phyloP scores from a whole-genome alignment of 164 flowering plant species.

The Vitis rupestris region DNA sequence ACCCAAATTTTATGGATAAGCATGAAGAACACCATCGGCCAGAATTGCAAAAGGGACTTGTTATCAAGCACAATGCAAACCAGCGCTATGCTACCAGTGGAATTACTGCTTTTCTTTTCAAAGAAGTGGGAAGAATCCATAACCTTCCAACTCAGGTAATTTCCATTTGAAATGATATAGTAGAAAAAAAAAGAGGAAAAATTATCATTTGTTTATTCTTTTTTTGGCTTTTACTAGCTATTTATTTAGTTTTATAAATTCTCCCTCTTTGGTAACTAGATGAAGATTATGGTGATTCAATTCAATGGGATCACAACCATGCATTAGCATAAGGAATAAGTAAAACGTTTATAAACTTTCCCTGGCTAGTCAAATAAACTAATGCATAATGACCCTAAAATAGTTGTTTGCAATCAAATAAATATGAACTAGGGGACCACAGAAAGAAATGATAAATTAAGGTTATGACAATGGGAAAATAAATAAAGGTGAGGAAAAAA shows the following conservation, averaged over 20 bases:
- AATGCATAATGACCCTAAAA: no score
- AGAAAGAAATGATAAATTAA: no score
- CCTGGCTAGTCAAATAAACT: no score
- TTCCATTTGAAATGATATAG: background rate
- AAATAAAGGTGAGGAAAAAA: no score
- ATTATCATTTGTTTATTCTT: background rate
- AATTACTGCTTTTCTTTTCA: slow-evolving; percentile 85
- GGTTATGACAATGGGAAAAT: no score
- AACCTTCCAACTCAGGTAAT: slow-evolving; percentile 87
- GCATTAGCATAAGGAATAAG: background rate
- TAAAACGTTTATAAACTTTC: background rate
- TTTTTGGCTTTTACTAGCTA: background rate
- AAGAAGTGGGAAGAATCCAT: slow-evolving; percentile 71
- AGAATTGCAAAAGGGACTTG: slow-evolving; percentile 82
- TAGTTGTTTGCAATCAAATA: no score
- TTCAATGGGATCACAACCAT: background rate
- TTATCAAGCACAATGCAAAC: slow-evolving; percentile 92
- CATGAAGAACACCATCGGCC: slow-evolving; percentile 95
- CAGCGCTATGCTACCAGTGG: slow-evolving; percentile 96
- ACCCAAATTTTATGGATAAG: slow-evolving; percentile 87
- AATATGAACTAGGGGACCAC: no score
- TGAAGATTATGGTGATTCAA: background rate
- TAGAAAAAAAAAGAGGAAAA: background rate
- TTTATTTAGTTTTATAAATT: background rate
- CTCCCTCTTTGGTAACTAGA: background rate